phyloP scores from a whole-genome alignment of 805 yeast genomes.

The Nakazawaea molendinolei region DNA sequence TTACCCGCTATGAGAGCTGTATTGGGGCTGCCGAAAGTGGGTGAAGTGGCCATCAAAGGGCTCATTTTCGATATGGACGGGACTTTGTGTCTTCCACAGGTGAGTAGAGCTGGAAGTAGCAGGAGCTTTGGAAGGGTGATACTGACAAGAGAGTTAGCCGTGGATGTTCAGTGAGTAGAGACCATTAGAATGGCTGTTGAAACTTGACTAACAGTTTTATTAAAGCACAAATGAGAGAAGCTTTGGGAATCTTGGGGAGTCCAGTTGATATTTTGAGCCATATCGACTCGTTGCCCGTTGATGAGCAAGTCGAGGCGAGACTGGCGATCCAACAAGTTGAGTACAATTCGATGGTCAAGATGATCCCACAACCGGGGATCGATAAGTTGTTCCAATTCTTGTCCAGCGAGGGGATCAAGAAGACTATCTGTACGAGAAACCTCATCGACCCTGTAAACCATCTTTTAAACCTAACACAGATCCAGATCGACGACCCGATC shows the following conservation, averaged over 20 bases:
- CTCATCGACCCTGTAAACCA: constrained; percentile 45
- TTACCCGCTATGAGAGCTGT: constrained; percentile 20
- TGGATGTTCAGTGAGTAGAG: constrained; percentile 25
- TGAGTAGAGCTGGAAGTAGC: constrained; percentile 12
- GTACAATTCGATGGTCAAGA: constrained; percentile 52
- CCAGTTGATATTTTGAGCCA: constrained; percentile 46
- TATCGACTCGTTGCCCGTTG: constrained; percentile 35
- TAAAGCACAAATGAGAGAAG: constrained; percentile 50
- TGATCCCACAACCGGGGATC: constrained; percentile 47
- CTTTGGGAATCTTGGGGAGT: constrained; percentile 40
- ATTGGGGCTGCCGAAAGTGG: constrained; percentile 15
- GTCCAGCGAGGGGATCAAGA: constrained; percentile 26
- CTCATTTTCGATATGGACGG: constrained; percentile 79
- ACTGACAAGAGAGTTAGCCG: constrained; percentile 14
- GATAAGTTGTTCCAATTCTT: constrained; percentile 29
- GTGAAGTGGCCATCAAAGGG: constrained; percentile 36
- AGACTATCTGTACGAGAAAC: constrained; percentile 62
- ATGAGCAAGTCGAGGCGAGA: constrained; percentile 36
- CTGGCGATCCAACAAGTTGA: constrained; percentile 46
- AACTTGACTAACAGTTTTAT: not conserved
- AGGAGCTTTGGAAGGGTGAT: not conserved
- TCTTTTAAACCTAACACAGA: constrained; percentile 33
- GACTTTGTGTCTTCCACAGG: constrained; percentile 61
- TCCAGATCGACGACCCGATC: constrained; percentile 38
- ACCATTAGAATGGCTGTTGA: not conserved